Percentiles rank a stretch among this genome's conserved stretches.
Conservation (phyloP, 208 protist species). For the Phytomonas sp. region DNA sequence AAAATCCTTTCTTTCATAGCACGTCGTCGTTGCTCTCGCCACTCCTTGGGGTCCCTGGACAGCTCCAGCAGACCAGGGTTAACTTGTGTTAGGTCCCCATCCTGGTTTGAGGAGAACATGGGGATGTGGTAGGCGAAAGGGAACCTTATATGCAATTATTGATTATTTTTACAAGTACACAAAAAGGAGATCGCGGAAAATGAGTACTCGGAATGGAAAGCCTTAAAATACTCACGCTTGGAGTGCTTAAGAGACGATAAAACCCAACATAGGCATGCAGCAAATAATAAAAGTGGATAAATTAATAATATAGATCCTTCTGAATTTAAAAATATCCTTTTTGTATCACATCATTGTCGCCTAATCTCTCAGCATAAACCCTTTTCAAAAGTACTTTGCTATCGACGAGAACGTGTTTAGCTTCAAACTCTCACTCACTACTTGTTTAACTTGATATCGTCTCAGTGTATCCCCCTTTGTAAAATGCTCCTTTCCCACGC, state of each 20-base stretch:
- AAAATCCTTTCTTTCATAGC: conserved; percentile 71
- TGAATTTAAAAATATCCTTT: background rate
- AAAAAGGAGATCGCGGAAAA: background rate
- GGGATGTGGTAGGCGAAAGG: background rate
- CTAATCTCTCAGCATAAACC: background rate
- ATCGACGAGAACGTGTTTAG: background rate
- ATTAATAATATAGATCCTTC: background rate
- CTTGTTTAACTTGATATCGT: background rate
- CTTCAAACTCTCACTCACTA: background rate
- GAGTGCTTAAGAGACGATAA: background rate
- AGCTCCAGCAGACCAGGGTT: conserved; percentile 63
- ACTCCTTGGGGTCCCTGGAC: conserved; percentile 48
- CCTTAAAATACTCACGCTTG: background rate
- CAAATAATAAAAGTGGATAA: background rate
- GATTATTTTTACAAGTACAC: background rate
- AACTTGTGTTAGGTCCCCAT: conserved; percentile 62
- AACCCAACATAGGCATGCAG: background rate
- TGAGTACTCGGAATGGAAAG: background rate
- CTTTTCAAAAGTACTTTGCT: background rate
- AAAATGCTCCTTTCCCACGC: background rate
- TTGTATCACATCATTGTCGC: background rate
- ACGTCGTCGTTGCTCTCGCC: conserved; percentile 66
- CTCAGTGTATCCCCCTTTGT: background rate
- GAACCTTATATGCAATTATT: background rate
- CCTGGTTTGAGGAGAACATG: conserved; percentile 17